Percentiles rank a stretch among this genome's conserved stretches.
Evolutionary conservation across 108 stramenopile genomes (phyloP).

Genomic region (Pseudonitzschia delicatissima): DNA sequence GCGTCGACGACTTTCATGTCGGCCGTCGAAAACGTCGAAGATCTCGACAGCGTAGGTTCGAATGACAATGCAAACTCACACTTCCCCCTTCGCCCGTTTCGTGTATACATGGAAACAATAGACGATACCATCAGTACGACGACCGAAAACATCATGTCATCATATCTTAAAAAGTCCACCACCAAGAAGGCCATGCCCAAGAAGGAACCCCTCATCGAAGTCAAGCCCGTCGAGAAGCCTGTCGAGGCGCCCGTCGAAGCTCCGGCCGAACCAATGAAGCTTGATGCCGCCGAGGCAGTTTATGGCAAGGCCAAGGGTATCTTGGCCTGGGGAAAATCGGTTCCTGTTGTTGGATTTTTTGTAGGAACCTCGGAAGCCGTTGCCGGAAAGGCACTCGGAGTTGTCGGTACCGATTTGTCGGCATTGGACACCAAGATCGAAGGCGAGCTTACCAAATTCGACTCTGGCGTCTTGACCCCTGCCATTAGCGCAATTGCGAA

Average conservation of each 20-base stretch:
- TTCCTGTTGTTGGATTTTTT: slow-evolving; percentile 46
- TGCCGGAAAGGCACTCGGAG: slow-evolving; percentile 54
- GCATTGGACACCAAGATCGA: slow-evolving; percentile 47
- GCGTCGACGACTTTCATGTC: slow-evolving; percentile 28
- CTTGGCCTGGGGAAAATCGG: slow-evolving; percentile 75
- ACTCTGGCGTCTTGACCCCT: slow-evolving; percentile 59
- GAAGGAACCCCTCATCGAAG: not conserved
- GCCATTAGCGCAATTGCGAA: slow-evolving; percentile 51
- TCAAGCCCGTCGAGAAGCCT: not conserved
- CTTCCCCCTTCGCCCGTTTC: not conserved
- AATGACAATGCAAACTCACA: not conserved
- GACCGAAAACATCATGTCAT: not conserved
- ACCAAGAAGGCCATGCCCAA: not conserved
- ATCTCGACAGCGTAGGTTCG: slow-evolving; percentile 13
- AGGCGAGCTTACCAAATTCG: slow-evolving; percentile 51
- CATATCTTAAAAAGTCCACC: not conserved
- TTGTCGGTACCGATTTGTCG: slow-evolving; percentile 43
- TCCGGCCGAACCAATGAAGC: not conserved
- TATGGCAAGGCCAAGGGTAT: slow-evolving; percentile 59
- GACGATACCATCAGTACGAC: not conserved
- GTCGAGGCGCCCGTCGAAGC: not conserved
- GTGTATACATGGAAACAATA: slow-evolving; percentile 7
- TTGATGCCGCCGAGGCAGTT: slow-evolving; percentile 56
- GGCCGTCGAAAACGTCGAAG: slow-evolving; percentile 15
- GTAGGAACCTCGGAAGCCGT: slow-evolving; percentile 65